Base-by-base conservation (phyloP, 257 asterid species). In the Verbena officinalis region DNA sequence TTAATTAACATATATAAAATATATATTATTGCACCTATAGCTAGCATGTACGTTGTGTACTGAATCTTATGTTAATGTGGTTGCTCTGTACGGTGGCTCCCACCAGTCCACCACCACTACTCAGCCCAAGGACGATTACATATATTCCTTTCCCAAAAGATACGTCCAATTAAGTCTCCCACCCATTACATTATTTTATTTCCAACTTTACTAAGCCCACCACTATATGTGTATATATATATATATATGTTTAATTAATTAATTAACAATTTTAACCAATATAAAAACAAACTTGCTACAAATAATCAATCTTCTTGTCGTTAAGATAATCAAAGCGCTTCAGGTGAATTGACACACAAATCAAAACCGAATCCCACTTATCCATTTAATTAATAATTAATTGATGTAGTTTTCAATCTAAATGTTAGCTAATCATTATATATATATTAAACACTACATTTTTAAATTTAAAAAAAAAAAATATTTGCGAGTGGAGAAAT, bases 321-420 rank as follows among this genome's bases (percentile, higher is more conserved):
- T 59, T 58, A 69, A 50, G 27, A 64, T 58, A 62, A 68, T 44
- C 50, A 10, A 20, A 11, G n/a, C 34, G 31, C 70, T 51, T 5
- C 15, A 31, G 65, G 52, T 7, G 27, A 71, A 39, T 11, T 73
- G 78, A 62, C 72, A 54, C 70, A 59, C 62, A 60, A 67, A 62
- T 58, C 75, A 38, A 72, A 59, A 81, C 78, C 75, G 58, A 81
- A 78, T 78, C 83, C 83, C 86, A 81, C 86, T 81, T 60, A 46
- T 49, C 2, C 3, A 48, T 59, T 59, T 24, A 66, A 50, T 45
- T 62, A 48, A 36, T 12, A 20, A n/a, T n/a, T n/a, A n/a, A n/a
- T n/a, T n/a, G n/a, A n/a, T n/a, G n/a, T n/a, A n/a, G n/a, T n/a
- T n/a, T n/a, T n/a, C n/a, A n/a, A n/a, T n/a, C n/a, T n/a, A n/a